Evolutionary conservation across 805 yeast species (phyloP).

Genomic region (Hanseniaspora valbyensis): DNA sequence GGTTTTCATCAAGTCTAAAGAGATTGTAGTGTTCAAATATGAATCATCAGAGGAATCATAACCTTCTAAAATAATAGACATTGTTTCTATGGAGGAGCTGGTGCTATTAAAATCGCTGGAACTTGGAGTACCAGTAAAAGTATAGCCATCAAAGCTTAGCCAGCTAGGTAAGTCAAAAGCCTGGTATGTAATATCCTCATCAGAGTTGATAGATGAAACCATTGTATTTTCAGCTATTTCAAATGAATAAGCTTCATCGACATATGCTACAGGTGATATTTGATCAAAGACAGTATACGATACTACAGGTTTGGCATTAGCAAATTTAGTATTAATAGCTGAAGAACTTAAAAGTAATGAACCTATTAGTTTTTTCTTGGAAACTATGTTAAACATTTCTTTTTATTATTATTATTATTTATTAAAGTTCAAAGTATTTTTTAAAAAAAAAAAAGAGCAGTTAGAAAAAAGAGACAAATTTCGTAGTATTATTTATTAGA

Average conservation of each 20-base stretch:
- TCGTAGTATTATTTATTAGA: no score
- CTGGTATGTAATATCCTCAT: slow-evolving; percentile 38
- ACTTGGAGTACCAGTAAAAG: slow-evolving; percentile 59
- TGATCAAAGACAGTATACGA: slow-evolving; percentile 46
- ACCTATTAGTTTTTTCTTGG: not conserved
- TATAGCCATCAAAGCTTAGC: slow-evolving; percentile 63
- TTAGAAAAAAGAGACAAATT: no score
- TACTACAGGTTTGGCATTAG: slow-evolving; percentile 5
- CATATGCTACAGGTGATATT: slow-evolving; percentile 77
- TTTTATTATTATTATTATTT: no score
- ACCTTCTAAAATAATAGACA: slow-evolving; percentile 50
- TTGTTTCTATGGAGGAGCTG: slow-evolving; percentile 31
- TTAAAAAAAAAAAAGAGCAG: no score
- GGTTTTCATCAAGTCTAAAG: slow-evolving; percentile 45
- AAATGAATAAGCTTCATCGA: slow-evolving; percentile 49
- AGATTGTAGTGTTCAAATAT: slow-evolving; percentile 39
- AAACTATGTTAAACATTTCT: not conserved
- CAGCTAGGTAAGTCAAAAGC: slow-evolving; percentile 59
- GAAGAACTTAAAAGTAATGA: not conserved
- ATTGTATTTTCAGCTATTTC: slow-evolving; percentile 63
- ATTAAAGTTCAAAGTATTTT: no score
- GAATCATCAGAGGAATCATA: slow-evolving; percentile 44
- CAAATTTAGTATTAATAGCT: not conserved
- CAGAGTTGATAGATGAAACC: slow-evolving; percentile 28
- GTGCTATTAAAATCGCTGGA: slow-evolving; percentile 20